Evolutionary conservation across 2,329 filamentous ascomycete species (phyloP).

Genomic region (Penicillium sp.): DNA sequence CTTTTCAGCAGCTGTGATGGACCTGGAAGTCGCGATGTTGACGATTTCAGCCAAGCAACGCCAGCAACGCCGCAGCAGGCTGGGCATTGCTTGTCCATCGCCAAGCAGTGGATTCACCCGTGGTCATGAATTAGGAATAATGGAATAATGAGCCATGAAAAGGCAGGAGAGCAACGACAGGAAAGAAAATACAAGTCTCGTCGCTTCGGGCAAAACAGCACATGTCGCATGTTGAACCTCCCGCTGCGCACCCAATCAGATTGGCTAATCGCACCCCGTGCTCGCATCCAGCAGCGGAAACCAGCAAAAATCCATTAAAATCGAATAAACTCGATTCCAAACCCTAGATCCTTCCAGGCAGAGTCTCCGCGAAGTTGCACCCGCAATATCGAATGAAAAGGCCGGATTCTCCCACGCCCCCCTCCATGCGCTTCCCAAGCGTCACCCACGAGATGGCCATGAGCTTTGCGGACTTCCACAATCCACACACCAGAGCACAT

Average conservation of each 20-base stretch:
- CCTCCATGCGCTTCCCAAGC: neutral
- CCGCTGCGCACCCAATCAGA: neutral
- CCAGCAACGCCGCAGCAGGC: neutral
- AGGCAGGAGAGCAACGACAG: neutral
- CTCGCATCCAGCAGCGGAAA: neutral
- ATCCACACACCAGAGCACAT: neutral
- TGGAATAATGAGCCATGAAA: no score
- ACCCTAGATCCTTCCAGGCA: no score
- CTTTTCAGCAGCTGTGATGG: no score
- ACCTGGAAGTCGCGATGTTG: neutral
- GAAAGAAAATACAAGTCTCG: neutral
- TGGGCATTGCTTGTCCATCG: slow-evolving; percentile 3
- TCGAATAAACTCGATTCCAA: no score
- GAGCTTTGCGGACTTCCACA: no score
- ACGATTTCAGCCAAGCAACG: neutral
- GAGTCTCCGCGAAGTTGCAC: neutral
- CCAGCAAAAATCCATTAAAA: no score
- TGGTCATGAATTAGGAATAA: neutral
- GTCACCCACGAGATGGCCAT: no score
- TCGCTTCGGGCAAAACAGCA: neutral
- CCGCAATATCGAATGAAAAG: neutral
- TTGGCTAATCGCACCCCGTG: neutral
- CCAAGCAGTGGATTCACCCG: neutral
- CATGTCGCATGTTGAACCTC: neutral
- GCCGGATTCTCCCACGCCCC: neutral